phyloP scores from a whole-genome alignment of 108 stramenopile species.

The Nitzschia sp. region DNA sequence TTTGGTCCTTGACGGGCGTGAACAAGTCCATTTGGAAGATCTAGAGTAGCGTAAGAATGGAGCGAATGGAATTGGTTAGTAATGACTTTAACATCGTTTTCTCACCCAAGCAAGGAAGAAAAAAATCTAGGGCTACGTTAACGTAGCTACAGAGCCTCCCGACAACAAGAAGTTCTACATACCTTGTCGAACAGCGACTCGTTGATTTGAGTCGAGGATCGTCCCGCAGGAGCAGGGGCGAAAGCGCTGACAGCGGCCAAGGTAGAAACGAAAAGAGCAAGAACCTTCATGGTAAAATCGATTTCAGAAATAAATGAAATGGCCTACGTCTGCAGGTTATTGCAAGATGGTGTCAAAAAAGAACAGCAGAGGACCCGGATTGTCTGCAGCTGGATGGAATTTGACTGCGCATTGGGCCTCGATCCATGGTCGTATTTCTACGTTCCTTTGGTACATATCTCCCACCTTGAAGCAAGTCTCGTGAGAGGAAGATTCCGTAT shows the following conservation, averaged over 20 bases:
- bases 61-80: background rate
- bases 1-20: constrained; percentile 55
- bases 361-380: background rate
- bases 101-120: no score
- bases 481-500: background rate
- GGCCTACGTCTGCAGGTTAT: background rate
- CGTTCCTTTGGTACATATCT: background rate
- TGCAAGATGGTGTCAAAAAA: background rate
- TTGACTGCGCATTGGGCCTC: background rate
- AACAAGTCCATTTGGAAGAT: constrained; percentile 78
- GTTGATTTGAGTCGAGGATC: constrained; percentile 25
- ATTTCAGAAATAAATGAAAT: background rate
- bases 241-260: constrained; percentile 77
- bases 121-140: no score
- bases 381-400: background rate
- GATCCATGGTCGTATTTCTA: background rate
- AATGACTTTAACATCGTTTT: background rate
- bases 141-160: no score
- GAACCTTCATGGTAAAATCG: constrained; percentile 58
- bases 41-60: background rate
- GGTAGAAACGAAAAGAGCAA: constrained; percentile 64
- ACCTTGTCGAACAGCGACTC: constrained; percentile 36
- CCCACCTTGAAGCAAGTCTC: background rate
- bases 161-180: no score
- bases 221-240: constrained; percentile 50